A percentile compares a stretch with the other conserved stretches of the same genome.
phyloP scores from a whole-genome alignment of 352 stramenopile species.

The Phytophthora sojae region DNA sequence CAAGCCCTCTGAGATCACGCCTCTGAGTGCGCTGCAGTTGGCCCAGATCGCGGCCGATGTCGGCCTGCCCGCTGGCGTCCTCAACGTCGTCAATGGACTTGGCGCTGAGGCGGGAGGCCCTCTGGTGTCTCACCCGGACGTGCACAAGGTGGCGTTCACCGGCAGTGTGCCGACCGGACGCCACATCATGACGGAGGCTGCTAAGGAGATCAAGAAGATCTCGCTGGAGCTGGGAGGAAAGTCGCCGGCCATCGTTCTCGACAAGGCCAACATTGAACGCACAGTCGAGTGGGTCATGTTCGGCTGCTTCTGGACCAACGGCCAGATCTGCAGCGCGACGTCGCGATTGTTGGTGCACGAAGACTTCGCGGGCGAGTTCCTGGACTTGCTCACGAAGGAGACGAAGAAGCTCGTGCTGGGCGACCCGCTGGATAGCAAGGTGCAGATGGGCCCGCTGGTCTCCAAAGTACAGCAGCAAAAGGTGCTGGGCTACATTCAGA shows the following conservation, averaged over 20 bases:
- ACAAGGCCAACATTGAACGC: conserved; percentile 67
- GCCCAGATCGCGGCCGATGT: conserved; percentile 67
- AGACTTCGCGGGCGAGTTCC: conserved; percentile 70
- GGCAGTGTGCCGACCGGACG: conserved; percentile 28
- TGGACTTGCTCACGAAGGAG: conserved; percentile 53
- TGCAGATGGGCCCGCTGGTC: conserved; percentile 86
- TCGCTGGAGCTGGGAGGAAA: conserved; percentile 80
- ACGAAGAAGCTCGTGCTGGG: conserved; percentile 72
- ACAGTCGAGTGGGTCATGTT: conserved; percentile 85
- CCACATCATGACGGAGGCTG: conserved; percentile 28
- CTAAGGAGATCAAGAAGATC: conserved; percentile 41
- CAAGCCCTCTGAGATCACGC: conserved; percentile 89
- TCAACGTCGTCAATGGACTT: conserved; percentile 78
- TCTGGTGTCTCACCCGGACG: conserved; percentile 62
- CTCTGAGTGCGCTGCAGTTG: conserved; percentile 86
- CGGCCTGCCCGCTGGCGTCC: conserved; percentile 62
- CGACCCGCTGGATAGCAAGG: conserved; percentile 53
- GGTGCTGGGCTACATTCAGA: conserved; percentile 70
- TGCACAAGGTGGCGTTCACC: conserved; percentile 44
- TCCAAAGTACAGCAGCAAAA: conserved; percentile 76
- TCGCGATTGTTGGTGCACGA: conserved; percentile 82
- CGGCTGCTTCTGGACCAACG: conserved; percentile 61
- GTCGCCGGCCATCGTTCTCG: conserved; percentile 89
- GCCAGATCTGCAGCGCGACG: conserved; percentile 82
- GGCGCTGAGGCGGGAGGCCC: conserved; percentile 66